A percentile compares a stretch with the other conserved stretches of the same genome.
Conservation (phyloP, 495 filamentous ascomycete species). For the Tuber magnatum region DNA sequence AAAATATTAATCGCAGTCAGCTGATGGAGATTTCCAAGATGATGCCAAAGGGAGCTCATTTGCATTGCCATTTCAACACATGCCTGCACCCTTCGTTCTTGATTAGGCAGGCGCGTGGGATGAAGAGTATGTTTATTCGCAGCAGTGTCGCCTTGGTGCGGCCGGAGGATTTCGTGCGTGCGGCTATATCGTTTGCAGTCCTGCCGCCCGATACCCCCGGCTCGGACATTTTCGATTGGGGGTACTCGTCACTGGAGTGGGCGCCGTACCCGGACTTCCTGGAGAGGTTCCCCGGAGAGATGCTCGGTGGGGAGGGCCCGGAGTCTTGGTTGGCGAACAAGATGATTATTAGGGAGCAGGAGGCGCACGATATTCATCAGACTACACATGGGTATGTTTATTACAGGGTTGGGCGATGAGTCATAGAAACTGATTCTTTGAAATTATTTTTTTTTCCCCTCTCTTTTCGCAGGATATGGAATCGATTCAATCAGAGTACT, state of each 20-base stretch:
- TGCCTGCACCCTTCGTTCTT: neutral
- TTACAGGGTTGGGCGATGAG: neutral
- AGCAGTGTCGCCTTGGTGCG: neutral
- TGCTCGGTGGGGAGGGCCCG: neutral
- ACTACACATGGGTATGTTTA: neutral
- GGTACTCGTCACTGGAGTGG: neutral
- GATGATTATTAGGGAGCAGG: neutral
- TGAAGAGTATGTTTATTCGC: neutral
- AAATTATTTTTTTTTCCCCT: too few species aligned
- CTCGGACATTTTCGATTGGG: neutral
- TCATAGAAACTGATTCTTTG: neutral
- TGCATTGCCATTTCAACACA: slow-evolving; percentile 63
- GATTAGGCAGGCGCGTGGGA: neutral
- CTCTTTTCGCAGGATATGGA: neutral
- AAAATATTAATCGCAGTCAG: neutral
- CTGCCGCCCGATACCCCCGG: neutral
- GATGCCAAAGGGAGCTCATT: slow-evolving; percentile 80
- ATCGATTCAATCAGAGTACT: neutral
- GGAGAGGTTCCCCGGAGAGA: neutral
- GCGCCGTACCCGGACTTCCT: neutral
- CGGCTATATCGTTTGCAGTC: neutral
- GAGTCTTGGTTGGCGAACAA: slow-evolving; percentile 1
- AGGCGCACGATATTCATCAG: slow-evolving; percentile 1
- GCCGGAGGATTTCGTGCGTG: neutral
- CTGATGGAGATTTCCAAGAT: slow-evolving; percentile 58